Percentiles rank a stretch among this genome's conserved stretches.
Evolutionary conservation across 2,329 filamentous ascomycete genomes (phyloP).

Genomic region (Ceratocystis alfenasii): DNA sequence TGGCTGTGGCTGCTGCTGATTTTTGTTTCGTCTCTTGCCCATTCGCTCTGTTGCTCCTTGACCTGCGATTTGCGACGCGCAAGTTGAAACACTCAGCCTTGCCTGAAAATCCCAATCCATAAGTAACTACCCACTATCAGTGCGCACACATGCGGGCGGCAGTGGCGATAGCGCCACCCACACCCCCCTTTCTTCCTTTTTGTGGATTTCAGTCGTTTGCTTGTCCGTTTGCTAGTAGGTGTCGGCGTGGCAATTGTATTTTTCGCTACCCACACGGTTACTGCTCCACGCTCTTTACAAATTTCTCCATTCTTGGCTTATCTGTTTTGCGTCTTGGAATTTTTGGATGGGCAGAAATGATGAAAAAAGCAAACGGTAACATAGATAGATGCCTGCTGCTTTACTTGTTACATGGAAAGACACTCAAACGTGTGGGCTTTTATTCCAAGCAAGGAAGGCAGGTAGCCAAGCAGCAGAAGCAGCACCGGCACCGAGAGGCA

Average conservation of each 20-base stretch:
- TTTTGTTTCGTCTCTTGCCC: background rate
- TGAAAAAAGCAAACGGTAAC: background rate
- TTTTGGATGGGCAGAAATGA: background rate
- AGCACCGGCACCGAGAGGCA: background rate
- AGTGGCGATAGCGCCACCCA: background rate
- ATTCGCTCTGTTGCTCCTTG: background rate
- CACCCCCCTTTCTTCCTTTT: background rate
- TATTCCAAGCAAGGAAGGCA: background rate
- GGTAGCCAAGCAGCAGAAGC: background rate
- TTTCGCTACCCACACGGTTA: too few relatives aligned
- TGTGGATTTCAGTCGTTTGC: background rate
- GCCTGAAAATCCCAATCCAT: conserved; percentile 12
- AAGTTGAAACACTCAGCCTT: conserved; percentile 17
- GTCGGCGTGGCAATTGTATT: too few relatives aligned
- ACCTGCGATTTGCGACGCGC: conserved; percentile 9
- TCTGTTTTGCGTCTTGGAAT: background rate
- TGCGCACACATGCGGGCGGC: background rate
- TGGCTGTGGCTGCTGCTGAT: background rate
- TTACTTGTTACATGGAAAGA: background rate
- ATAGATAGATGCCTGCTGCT: background rate
- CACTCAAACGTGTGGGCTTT: background rate
- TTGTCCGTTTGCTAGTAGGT: background rate
- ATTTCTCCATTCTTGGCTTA: background rate
- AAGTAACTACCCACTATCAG: conserved; percentile 4
- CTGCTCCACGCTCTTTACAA: background rate